phyloP scores from a whole-genome alignment of 805 yeast genomes.

The Candida sakaeoensis region DNA sequence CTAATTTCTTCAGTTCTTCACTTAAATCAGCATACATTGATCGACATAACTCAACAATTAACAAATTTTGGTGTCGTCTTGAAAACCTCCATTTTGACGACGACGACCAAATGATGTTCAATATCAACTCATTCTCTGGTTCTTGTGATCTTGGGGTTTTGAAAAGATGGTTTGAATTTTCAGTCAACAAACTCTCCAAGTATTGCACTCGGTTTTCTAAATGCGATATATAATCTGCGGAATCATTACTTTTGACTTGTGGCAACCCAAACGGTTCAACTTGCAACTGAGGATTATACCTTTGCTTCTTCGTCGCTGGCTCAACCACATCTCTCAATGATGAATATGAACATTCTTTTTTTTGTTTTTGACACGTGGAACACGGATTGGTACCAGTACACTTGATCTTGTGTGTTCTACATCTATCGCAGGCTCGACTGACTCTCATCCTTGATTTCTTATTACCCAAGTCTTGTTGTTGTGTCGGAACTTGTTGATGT shows the following conservation, averaged over 20 bases:
- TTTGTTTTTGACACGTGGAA: constrained; percentile 38
- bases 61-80: constrained; percentile 42
- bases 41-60: constrained; percentile 38
- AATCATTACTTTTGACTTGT: constrained; percentile 13
- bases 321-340: constrained; percentile 1
- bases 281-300: constrained; percentile 7
- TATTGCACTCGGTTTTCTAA: constrained; percentile 40
- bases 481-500: background rate
- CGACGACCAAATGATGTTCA: constrained; percentile 19
- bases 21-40: constrained; percentile 29
- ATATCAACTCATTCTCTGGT: constrained; percentile 16
- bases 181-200: constrained; percentile 30
- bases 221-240: constrained; percentile 23
- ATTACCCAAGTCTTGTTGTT: no score
- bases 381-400: constrained; percentile 57
- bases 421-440: constrained; percentile 52
- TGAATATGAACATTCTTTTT: constrained; percentile 29
- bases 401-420: constrained; percentile 53
- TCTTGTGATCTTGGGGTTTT: constrained; percentile 15
- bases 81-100: constrained; percentile 45
- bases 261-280: constrained; percentile 21
- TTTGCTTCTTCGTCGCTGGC: constrained; percentile 12
- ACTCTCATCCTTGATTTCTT: constrained; percentile 35
- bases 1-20: constrained; percentile 27
- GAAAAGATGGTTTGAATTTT: constrained; percentile 13